Evolutionary conservation across 2,329 filamentous ascomycete genomes (phyloP), one percentile per base, ranked within the genome.

Genomic region (Phoma herbarum): DNA sequence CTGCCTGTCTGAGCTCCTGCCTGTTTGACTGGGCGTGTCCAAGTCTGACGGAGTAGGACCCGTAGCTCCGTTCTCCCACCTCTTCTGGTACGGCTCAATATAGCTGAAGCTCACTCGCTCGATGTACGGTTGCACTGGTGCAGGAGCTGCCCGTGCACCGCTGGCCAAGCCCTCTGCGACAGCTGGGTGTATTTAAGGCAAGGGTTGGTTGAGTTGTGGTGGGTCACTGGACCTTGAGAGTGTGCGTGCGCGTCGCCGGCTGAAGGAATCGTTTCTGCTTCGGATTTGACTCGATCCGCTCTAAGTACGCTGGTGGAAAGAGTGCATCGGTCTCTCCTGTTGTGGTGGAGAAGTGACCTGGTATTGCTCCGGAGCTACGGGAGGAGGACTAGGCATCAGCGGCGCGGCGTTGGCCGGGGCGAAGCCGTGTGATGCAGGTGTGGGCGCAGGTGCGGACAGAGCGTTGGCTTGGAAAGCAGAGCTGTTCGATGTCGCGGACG

Each of bases 341-440:
- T 66, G 62, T 16, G 69, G 59, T 1, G 63, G 69, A 33, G 66
- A 66, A 6, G 65, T 68, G 25, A 61, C 62, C 43, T 70, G 71
- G 39, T 72, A 71, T 44, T 72, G 68, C 42, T 70, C 70, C 43
- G 63, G 55, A 45, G 64, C 60, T 52, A 59, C 68, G 26, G 58
- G 60, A 7, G 65, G 59, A 46, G 69, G 69, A 44, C 66, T 71
- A 35, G 67, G 69, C 60, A 76, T 63, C 16, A 74, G 31, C 67
- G 79, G 68, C 62, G 74, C 68, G 60, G 78, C 73, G 59, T 80
- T 73, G 57, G 79, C 68, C 59, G 78, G 66, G 60, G 74, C 76
- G 57, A 76, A 75, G 74, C 67, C 70, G 46, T 74, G 74, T 39
- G 69, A 60, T 29, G 63, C 62, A 8, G 66, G 62, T 9, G 67